Base-by-base conservation (phyloP, 2,329 filamentous ascomycete species). In the Magnaporthiopsis incrustans region DNA sequence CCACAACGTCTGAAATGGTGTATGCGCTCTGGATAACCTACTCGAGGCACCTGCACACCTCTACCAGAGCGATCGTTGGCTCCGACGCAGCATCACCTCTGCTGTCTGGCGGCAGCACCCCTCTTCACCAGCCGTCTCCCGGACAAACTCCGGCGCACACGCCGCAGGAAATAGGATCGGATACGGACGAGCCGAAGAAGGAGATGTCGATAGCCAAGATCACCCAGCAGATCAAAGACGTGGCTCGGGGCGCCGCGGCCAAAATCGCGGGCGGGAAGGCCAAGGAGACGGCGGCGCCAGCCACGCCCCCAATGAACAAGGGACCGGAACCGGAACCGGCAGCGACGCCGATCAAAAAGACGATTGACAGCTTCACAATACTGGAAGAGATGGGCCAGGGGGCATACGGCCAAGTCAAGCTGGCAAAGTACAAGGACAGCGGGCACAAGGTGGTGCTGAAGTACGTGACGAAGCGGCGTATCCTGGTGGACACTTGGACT, bases 331-430 rank as follows among this genome's bases (percentile, higher is more conserved):
- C 38, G 10, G 26, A 44, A n/a, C 32, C 60, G 26, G 60, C 60
- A 10, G 70, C 78, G 6, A 58, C 70, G 15, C 67, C 73, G 32
- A 73, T 80, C 69, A 97, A 96, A 78, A 95, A 95, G 76, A 88
- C 85, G 0, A 98, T 99, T 68, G 82, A 89, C 63, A 92, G 97
- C 73, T 99, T 97, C 74, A 83, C 88, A 57, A 94, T 99, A 66
- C 80, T 99, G 15, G 95, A 99, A 76, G 95, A 99, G 66, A 98
- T 99, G 94, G 95, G 95, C 5, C 92, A 97, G 77, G 95, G 95
- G 57, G 95, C 95, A 1, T 99, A 99, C 73, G 95, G 95, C 2
- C 94, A 99, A 76, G 95, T 99, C 65, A 99, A 99, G 75, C 83
- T 99, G 60, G 94, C 91, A 63, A 87, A 93, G 35, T 90, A 95